Evolutionary conservation across 2,329 filamentous ascomycete species (phyloP), one percentile per base, ranked within the genome.

Genomic region (Neoascochyta sp.): DNA sequence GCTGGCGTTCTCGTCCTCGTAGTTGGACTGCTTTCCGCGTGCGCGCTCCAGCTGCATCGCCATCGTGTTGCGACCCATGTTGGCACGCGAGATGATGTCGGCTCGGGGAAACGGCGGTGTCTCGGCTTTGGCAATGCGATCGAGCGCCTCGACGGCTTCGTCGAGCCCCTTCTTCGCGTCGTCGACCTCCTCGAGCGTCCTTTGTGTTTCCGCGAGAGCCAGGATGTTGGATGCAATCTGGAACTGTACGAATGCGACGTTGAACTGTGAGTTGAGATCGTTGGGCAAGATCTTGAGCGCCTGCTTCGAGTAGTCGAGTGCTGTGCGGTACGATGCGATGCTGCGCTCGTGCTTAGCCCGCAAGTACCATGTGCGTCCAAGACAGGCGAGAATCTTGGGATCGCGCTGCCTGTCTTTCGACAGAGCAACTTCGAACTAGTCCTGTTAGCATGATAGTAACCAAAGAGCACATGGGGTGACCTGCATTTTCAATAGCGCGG

Each of bases 11-110:
- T 86, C 87, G 51, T 88, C 83, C 62, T 98, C 92, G 62, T 94
- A 96, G 42, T 93, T 86, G 41, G 78, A 82, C 61, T 98, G 92
- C 46, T 78, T 83, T 44, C 86, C 81, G 26, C 90, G 78, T 4
- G 86, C 83, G 51, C 88, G 81, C 53, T 93, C 86, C 9, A 98
- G 76, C 62, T 98, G 90, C 52, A 86, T 88, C 44, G 86, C 83
- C 67, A 95, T 86, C 1, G 93, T 98, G 60, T 95, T 95, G 39
- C 84, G 81, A 44, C 87, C 89, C 92, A 98, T 98, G 71, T 86
- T 94, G 23, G 92, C 90, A 56, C 93, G 87, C 65, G 93, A 86
- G 62, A 96, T 90, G 19, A 98, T 78, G 48, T 95, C 87, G 38
- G 83, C 76, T 50, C 86, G 83, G 5, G 90, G 92, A 63, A 95